A percentile compares a stretch with the other conserved stretches of the same genome.
These are phyloP conservation scores for Calvatia gigantea DNA, from an alignment of 768 basidiomycete genomes.

Conservation along the genomic window DNA sequence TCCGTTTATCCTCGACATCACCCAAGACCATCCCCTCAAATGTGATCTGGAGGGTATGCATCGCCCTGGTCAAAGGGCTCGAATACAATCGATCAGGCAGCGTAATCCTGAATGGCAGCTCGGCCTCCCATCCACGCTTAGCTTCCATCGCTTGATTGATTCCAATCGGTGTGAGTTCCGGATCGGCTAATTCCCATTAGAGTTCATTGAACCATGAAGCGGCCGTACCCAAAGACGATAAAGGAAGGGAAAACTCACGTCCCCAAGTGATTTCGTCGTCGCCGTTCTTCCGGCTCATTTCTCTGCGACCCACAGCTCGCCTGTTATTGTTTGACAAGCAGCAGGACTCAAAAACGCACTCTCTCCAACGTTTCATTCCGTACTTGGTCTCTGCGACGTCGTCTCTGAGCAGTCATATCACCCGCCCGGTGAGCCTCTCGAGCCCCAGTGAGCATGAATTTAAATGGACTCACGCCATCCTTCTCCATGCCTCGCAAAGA, in stretches of 20 bases:
- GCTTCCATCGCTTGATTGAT: slow-evolving; percentile 50
- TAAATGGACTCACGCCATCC: slow-evolving; percentile 73
- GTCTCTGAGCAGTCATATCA: slow-evolving; percentile 42
- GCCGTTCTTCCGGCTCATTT: slow-evolving; percentile 61
- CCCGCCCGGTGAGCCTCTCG: neutral
- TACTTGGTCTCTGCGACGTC: slow-evolving; percentile 65
- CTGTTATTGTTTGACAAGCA: no score
- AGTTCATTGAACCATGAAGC: neutral
- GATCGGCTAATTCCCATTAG: slow-evolving; percentile 45
- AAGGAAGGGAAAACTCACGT: slow-evolving; percentile 43
- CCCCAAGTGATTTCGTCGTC: slow-evolving; percentile 73
- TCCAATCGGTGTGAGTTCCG: slow-evolving; percentile 58
- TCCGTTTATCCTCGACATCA: slow-evolving; percentile 21
- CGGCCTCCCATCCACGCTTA: slow-evolving; percentile 43
- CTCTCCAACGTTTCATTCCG: slow-evolving; percentile 55
- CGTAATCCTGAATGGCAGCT: slow-evolving; percentile 40
- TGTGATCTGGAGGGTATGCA: slow-evolving; percentile 51
- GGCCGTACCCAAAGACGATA: neutral
- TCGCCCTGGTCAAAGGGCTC: slow-evolving; percentile 62
- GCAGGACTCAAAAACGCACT: slow-evolving; percentile 39
- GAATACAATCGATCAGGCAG: slow-evolving; percentile 54
- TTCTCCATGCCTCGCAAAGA: slow-evolving; percentile 68
- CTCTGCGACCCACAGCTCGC: slow-evolving; percentile 35
- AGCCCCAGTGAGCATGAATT: slow-evolving; percentile 11
- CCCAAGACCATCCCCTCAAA: slow-evolving; percentile 34